Conservation (phyloP, 768 basidiomycete genomes). For the Cytidiella melzeri region DNA sequence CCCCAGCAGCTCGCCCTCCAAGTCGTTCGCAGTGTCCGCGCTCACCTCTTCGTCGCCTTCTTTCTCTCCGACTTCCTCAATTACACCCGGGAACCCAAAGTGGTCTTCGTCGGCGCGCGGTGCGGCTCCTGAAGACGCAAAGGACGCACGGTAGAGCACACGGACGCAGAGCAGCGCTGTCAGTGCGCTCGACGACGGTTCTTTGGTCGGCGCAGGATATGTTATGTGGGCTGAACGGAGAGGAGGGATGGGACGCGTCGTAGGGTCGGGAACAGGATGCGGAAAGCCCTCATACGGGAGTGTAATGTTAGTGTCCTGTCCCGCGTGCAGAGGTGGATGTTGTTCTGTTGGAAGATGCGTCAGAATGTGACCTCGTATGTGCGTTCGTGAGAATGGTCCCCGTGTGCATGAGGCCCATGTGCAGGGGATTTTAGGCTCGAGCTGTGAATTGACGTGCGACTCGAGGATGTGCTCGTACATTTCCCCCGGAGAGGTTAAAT, state of each 20-base stretch:
- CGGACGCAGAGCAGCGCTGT: slow-evolving; percentile 80
- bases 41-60: slow-evolving; percentile 29
- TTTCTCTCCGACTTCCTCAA: slow-evolving; percentile 73
- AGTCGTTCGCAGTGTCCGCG: slow-evolving; percentile 33
- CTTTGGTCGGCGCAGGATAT: slow-evolving; percentile 50
- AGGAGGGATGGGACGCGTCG: slow-evolving; percentile 63
- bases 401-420: slow-evolving; percentile 67
- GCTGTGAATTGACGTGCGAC: slow-evolving; percentile 42
- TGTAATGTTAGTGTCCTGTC: slow-evolving; percentile 70
- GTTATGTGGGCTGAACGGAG: slow-evolving; percentile 56
- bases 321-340: slow-evolving; percentile 50
- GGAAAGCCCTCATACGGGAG: slow-evolving; percentile 48
- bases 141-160: slow-evolving; percentile 75
- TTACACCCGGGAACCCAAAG: slow-evolving; percentile 83
- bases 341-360: slow-evolving; percentile 69
- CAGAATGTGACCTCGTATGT: slow-evolving; percentile 61
- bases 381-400: slow-evolving; percentile 38
- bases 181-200: slow-evolving; percentile 70
- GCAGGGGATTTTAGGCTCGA: slow-evolving; percentile 47
- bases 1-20: slow-evolving; percentile 67
- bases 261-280: slow-evolving; percentile 58
- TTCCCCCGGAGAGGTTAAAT: slow-evolving; percentile 49
- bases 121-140: slow-evolving; percentile 59
- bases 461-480: slow-evolving; percentile 69
- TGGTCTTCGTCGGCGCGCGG: slow-evolving; percentile 77